Base-by-base conservation (phyloP, 176 grass and related monocot species). In the Eragrostis nindensis region DNA sequence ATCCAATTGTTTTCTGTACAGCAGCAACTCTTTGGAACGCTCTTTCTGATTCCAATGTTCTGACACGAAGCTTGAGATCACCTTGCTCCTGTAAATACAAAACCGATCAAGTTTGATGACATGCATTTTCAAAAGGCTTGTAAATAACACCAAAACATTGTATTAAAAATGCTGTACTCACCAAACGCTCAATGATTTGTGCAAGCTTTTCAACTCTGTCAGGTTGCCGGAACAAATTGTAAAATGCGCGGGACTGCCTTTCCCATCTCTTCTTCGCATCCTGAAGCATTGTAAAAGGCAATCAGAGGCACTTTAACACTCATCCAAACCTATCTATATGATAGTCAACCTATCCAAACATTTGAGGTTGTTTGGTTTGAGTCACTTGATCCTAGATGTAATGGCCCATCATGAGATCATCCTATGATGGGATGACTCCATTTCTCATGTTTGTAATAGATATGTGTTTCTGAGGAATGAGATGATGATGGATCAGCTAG, bases 201-300 rank as follows among this genome's bases (percentile, higher is more conserved):
- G 96, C 96, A 74, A 98, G 86, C 50, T 88, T 98, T 91, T 98
- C 96, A 76, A 98, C 88, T 93, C 96, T 93, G 82, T 95, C 96
- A 69, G 96, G 86, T 88, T 98, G 96, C 76, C 90, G 84, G 64
- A 98, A 98, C 66, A 98, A 82, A 75, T 98, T 98, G 78, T 95
- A 95, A 83, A 98, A 95, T 80, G 96, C 96, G 86, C 83, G 88
- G 12, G 92, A 95, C 75, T 98, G 96, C 55, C 96, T 88, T 53
- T 98, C 90, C 96, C 88, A 98, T 95, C 92, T 93, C 88, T 95
- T 98, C 81, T 73, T 95, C 55, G 94, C 48, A 79, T 98, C 92
- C 96, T 98, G 44, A 70, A 25, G 67, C 43, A 87, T 66, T 48
- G 84, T 48, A 63, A 79, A 73, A 36, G 32, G 32, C 32, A 36